Evolutionary conservation across 2,329 filamentous ascomycete genomes (phyloP), one percentile per base, ranked within the genome.

Genomic region (Exophiala bonariae): DNA sequence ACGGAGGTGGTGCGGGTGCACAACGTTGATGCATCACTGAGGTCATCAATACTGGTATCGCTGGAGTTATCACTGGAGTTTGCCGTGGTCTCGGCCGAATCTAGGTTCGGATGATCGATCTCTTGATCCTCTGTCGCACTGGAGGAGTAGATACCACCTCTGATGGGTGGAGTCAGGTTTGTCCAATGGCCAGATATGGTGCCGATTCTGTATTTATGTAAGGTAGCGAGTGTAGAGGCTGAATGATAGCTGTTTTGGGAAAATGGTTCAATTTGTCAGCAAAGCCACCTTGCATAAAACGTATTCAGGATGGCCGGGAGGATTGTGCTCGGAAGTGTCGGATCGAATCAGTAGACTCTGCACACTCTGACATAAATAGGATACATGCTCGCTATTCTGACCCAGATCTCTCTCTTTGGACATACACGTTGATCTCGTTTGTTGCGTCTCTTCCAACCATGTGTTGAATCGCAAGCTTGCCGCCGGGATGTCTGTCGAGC

Each of bases 141-240:
- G n/a, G n/a, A n/a, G n/a, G n/a, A n/a, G n/a, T 34, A 34, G 59
- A 74, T 59, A 35, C 74, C 73, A 32, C 75, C 73, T 60, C 76
- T 72, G 50, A 84, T 82, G 55, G 81, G 81, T 45, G 81, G 81
- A 55, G 74, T 76, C 56, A 76, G 70, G 66, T 81, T 82, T 50
- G 67, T 65, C 81, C 81, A 85, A 30, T 73, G 73, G 52, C 76
- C 72, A 44, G 66, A 60, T 37, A 78, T 76, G 59, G 74, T 76
- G 57, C 80, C 81, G 57, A 85, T 81, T 57, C 78, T 78, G 65
- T 76, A 82, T 57, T 75, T 73, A 62, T 75, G 77, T 79, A 85
- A 82, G 41, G 74, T 76, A 39, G 71, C 68, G 22, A 82, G 63
- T 11, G 79, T 79, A 44, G 70, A 65, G 32, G 68, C 65, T 31